Conservation (phyloP, 2,329 filamentous ascomycete species). For the Westerdykella ornata region DNA sequence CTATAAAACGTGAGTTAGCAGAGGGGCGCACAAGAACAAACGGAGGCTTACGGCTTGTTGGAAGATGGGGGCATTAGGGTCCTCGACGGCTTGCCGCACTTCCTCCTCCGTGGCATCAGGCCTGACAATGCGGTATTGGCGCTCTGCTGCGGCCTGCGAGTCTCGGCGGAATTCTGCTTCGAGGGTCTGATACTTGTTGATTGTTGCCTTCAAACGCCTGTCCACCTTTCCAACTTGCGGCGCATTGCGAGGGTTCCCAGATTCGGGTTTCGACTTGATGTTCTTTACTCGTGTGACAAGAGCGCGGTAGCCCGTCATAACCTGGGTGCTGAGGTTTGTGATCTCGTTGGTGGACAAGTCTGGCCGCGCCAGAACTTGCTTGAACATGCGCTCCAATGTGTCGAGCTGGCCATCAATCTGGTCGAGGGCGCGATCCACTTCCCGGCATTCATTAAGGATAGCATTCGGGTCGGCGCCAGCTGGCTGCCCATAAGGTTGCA, state of each 20-base stretch:
- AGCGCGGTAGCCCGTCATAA: conserved; percentile 74
- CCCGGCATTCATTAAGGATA: conserved; percentile 77
- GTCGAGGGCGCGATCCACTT: conserved; percentile 71
- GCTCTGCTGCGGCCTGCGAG: conserved; percentile 73
- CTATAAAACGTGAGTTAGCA: conserved; percentile 31
- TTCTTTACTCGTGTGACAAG: conserved; percentile 72
- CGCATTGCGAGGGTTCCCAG: conserved; percentile 64
- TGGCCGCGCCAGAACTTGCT: conserved; percentile 65
- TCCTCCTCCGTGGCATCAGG: conserved; percentile 75
- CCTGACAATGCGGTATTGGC: conserved; percentile 84
- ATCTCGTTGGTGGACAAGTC: conserved; percentile 66
- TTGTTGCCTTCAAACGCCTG: conserved; percentile 70
- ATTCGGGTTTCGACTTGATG: conserved; percentile 76
- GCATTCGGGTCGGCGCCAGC: conserved; percentile 55
- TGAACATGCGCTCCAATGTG: conserved; percentile 64
- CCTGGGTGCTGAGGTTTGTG: conserved; percentile 66
- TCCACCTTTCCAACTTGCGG: conserved; percentile 78
- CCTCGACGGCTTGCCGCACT: conserved; percentile 68
- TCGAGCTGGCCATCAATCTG: conserved; percentile 66
- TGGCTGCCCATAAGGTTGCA: conserved; percentile 52
- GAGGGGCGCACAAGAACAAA: too few species aligned
- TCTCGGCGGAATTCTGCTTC: conserved; percentile 76
- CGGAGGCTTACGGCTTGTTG: conserved; percentile 66
- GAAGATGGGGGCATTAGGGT: conserved; percentile 73
- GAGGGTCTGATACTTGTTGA: conserved; percentile 72